phyloP scores from a whole-genome alignment of 1,284 basidiomycete species.

The Rhodotorula sp. region DNA sequence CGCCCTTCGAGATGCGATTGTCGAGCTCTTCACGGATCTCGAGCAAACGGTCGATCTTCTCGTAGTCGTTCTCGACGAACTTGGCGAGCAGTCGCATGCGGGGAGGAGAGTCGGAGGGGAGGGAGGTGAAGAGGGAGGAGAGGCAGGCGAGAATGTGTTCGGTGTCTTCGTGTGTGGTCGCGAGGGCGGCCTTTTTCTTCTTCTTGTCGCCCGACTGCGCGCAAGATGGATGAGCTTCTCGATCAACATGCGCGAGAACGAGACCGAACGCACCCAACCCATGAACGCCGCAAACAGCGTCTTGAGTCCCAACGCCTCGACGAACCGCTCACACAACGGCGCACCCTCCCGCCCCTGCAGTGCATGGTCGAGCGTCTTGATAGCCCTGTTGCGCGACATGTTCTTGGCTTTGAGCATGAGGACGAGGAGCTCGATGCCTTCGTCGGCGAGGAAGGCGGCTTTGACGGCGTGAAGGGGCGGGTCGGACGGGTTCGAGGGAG shows the following conservation, averaged over 20 bases:
- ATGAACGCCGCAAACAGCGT: slow-evolving; percentile 86
- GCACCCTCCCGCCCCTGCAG: slow-evolving; percentile 76
- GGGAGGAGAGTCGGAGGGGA: slow-evolving; percentile 76
- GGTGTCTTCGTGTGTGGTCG: slow-evolving; percentile 66
- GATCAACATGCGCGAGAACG: not conserved
- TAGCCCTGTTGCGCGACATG: slow-evolving; percentile 71
- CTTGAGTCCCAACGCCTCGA: slow-evolving; percentile 83
- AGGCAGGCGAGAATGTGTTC: slow-evolving; percentile 85
- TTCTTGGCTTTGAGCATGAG: slow-evolving; percentile 90
- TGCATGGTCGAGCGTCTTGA: slow-evolving; percentile 88
- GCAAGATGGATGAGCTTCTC: not conserved
- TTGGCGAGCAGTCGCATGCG: slow-evolving; percentile 84
- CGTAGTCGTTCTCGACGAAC: slow-evolving; percentile 86
- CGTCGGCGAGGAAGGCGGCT: slow-evolving; percentile 75
- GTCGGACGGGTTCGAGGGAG: not conserved
- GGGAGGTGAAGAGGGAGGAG: slow-evolving; percentile 81
- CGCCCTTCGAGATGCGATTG: slow-evolving; percentile 57
- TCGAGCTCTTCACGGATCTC: slow-evolving; percentile 75
- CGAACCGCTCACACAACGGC: slow-evolving; percentile 68
- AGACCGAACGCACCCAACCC: slow-evolving; percentile 67
- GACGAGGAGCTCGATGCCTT: slow-evolving; percentile 95
- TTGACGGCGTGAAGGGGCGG: slow-evolving; percentile 56
- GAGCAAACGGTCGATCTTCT: slow-evolving; percentile 86
- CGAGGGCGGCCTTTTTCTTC: slow-evolving; percentile 2
- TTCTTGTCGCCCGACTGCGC: slow-evolving; percentile 9